Conservation (phyloP, 345 rosid species). For the Xanthoceras sorbifolium region DNA sequence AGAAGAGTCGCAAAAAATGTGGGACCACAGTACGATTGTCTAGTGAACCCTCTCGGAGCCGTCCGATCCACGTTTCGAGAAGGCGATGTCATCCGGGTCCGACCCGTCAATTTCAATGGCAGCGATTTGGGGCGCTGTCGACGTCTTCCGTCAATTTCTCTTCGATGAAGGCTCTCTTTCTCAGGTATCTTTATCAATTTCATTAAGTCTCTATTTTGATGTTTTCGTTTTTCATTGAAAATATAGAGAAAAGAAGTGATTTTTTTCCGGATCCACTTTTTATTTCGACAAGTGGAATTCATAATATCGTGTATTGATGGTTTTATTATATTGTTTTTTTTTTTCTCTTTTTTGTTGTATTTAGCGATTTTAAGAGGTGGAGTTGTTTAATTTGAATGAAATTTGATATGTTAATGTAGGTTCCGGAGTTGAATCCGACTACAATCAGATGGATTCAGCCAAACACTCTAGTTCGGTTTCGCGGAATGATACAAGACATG, state of each 20-base stretch:
- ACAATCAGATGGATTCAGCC: constrained; percentile 61
- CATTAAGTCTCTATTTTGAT: no score
- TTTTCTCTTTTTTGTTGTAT: neutral
- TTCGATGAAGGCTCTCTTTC: constrained; percentile 60
- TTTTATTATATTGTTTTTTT: no score
- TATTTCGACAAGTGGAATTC: no score
- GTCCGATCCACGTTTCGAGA: constrained; percentile 76
- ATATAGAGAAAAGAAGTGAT: neutral
- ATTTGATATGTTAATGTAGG: constrained; percentile 35
- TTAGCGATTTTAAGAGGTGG: neutral
- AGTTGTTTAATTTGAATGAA: neutral
- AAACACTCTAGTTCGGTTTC: constrained; percentile 71
- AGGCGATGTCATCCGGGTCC: constrained; percentile 58
- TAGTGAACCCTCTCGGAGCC: constrained; percentile 85
- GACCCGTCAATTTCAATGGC: constrained; percentile 67
- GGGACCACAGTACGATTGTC: constrained; percentile 78
- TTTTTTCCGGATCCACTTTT: neutral
- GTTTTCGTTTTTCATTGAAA: no score
- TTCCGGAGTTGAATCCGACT: constrained; percentile 61
- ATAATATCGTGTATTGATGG: no score
- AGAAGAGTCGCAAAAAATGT: constrained; percentile 43
- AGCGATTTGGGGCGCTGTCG: constrained; percentile 90
- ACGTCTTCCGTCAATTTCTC: constrained; percentile 75
- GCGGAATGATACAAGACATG: constrained; percentile 98
- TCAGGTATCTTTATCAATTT: constrained; percentile 37